phyloP scores from a whole-genome alignment of 2,329 filamentous ascomycete species.

The Talaromyces pinophilus region DNA sequence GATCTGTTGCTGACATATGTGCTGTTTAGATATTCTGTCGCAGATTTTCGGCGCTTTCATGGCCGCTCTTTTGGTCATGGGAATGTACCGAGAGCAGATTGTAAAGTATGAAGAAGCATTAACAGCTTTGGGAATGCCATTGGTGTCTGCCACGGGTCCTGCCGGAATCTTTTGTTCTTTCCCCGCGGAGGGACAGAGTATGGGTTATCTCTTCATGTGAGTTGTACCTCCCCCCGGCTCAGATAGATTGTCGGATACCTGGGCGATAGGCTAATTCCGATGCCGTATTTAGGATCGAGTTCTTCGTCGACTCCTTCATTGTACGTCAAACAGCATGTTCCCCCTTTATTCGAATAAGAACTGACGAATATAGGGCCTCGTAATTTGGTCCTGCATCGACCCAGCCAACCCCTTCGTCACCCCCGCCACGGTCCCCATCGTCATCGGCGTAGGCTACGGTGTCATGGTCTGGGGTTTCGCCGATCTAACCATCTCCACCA shows the following conservation, averaged over 20 bases:
- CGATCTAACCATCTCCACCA: slow-evolving; percentile 57
- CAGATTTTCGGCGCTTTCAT: slow-evolving; percentile 61
- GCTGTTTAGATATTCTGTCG: slow-evolving; percentile 53
- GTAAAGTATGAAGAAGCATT: slow-evolving; percentile 43
- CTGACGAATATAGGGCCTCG: slow-evolving; percentile 43
- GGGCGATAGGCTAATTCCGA: neutral
- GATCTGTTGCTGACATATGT: neutral
- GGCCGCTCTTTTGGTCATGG: slow-evolving; percentile 57
- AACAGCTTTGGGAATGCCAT: slow-evolving; percentile 40
- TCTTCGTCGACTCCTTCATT: slow-evolving; percentile 60
- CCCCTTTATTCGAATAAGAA: neutral
- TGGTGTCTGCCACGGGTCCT: slow-evolving; percentile 51
- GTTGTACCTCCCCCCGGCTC: neutral
- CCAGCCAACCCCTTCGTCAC: slow-evolving; percentile 60
- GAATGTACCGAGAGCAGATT: slow-evolving; percentile 58
- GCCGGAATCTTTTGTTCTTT: slow-evolving; percentile 59
- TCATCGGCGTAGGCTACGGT: slow-evolving; percentile 59
- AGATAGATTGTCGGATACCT: neutral
- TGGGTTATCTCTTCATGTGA: slow-evolving; percentile 57
- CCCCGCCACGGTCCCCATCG: slow-evolving; percentile 52
- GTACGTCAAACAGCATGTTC: slow-evolving; percentile 30
- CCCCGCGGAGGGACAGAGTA: slow-evolving; percentile 53
- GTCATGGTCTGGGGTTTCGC: slow-evolving; percentile 60
- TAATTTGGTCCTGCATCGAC: slow-evolving; percentile 61
- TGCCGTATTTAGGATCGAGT: slow-evolving; percentile 49